Evolutionary conservation across 1,284 basidiomycete species (phyloP), one percentile per base, ranked within the genome.

Genomic region (Trichosporon inkin): DNA sequence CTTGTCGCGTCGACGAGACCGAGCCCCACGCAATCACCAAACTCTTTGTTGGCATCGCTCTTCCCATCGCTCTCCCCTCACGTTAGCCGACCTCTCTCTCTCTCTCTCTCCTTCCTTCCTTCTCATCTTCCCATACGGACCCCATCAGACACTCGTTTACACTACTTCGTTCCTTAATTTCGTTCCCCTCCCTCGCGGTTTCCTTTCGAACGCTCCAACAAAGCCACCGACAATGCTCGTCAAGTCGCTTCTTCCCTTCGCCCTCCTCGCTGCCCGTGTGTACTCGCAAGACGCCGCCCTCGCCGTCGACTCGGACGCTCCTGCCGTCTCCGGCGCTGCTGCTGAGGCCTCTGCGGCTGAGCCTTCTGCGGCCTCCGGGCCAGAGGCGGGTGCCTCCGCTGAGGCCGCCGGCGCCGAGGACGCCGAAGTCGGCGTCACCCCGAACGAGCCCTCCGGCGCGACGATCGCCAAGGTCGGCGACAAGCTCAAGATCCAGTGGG

Each of bases 391-490:
- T 38, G 36, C 36, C 44, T n/a, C 44, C 56, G 24, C 22, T 6
- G 24, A 14, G 11, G 38, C 7, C 38, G 38, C 13, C 10, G 38
- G 16, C n/a, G 38, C 38, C 17, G 38, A 14, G 7, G 38, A 17
- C 24, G 44, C 13, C 44, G 44, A 49, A 8, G 67, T 69, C 34
- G 64, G 65, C 35, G 60, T 68, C 72, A 78, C 71, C 75, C 82
- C 76, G 28, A 73, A 74, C 19, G 76, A 74, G 39, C 78, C 78
- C 6, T 72, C 71, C 49, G 57, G 57, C 6, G 55, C 62, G 22
- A 78, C 77, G 20, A 68, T 73, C 55, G 73, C 73, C 62, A 70
- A 69, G 38, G 68, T 72, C 34, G 78, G 78, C 19, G 49, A 59
- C 6, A 54, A 64, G 16, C 65, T 79, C 63, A 67, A 68, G 16